Percentiles rank a stretch among this genome's conserved stretches.
Evolutionary conservation across 2,329 filamentous ascomycete genomes (phyloP).

Genomic region (Fusarium tuaranense): DNA sequence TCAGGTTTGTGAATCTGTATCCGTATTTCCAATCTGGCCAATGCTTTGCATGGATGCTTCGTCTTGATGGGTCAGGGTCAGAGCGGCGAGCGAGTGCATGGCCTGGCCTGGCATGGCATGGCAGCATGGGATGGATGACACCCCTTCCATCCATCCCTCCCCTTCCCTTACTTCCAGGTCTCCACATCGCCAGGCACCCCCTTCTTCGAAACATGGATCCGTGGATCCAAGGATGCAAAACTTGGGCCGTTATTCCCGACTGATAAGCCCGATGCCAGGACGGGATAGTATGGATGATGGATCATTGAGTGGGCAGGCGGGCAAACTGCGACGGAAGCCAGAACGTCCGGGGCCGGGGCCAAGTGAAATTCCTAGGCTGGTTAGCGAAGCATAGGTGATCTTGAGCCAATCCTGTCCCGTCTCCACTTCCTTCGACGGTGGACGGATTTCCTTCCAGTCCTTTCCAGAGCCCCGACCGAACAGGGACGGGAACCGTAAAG

Average conservation of each 20-base stretch:
- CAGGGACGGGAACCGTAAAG: conserved; percentile 20
- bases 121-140: conserved; percentile 3
- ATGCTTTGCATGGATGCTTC: conserved; percentile 19
- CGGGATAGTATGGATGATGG: background rate
- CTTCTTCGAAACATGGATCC: conserved; percentile 29
- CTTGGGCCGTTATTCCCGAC: conserved; percentile 30
- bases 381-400: conserved; percentile 8
- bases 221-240: background rate
- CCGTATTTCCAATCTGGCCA: conserved; percentile 20
- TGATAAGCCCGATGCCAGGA: conserved; percentile 11
- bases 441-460: conserved; percentile 38
- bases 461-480: conserved; percentile 34
- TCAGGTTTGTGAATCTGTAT: conserved; percentile 3
- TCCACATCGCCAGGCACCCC: conserved; percentile 19
- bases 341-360: conserved; percentile 4
- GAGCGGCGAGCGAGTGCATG: conserved; percentile 5
- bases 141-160: background rate
- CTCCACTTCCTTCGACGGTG: conserved; percentile 34
- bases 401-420: conserved; percentile 14
- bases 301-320: background rate
- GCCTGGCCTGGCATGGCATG: conserved; percentile 11
- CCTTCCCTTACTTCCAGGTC: background rate
- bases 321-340: conserved; percentile 11
- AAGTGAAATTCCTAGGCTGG: background rate
- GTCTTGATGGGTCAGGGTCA: conserved; percentile 4